phyloP scores from a whole-genome alignment of 768 basidiomycete genomes.

The Hebeloma cylindrosporum region DNA sequence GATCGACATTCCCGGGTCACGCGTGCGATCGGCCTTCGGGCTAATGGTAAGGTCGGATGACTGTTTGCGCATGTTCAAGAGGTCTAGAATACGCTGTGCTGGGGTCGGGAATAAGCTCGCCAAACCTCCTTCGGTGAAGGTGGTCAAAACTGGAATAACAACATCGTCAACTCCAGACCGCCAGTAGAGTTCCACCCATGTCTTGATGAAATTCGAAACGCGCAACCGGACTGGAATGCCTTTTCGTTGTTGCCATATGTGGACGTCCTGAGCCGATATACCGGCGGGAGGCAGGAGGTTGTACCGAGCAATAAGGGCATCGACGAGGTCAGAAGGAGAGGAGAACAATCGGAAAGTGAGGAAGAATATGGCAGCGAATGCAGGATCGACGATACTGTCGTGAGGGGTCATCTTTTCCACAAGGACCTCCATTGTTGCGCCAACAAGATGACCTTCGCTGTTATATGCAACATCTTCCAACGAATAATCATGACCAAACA shows the following conservation, averaged over 20 bases:
- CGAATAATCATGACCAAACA: conserved; percentile 75
- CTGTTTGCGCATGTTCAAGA: conserved; percentile 56
- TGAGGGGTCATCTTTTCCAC: conserved; percentile 99
- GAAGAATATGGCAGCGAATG: conserved; percentile 89
- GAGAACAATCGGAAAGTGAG: conserved; percentile 93
- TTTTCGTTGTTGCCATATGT: conserved; percentile 84
- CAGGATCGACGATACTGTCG: conserved; percentile 84
- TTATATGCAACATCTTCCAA: conserved; percentile 88
- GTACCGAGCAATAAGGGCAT: conserved; percentile 78
- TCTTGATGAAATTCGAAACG: conserved; percentile 90
- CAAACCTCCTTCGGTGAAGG: conserved; percentile 64
- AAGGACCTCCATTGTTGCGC: conserved; percentile 83
- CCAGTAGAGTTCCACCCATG: conserved; percentile 94
- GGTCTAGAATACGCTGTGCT: conserved; percentile 70
- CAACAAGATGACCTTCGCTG: conserved; percentile 84
- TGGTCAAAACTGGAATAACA: conserved; percentile 54
- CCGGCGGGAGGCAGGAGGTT: conserved; percentile 68
- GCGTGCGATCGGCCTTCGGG: conserved; percentile 61
- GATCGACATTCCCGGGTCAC: conserved; percentile 74
- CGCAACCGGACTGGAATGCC: conserved; percentile 88
- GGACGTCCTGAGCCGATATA: conserved; percentile 57
- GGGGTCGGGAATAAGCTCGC: conserved; percentile 64
- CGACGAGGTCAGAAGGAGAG: conserved; percentile 71
- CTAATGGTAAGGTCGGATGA: conserved; percentile 48
- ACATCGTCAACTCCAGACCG: conserved; percentile 68